Conservation (phyloP, 371 early-diverging fungal species). For the Massospora cicadina region DNA sequence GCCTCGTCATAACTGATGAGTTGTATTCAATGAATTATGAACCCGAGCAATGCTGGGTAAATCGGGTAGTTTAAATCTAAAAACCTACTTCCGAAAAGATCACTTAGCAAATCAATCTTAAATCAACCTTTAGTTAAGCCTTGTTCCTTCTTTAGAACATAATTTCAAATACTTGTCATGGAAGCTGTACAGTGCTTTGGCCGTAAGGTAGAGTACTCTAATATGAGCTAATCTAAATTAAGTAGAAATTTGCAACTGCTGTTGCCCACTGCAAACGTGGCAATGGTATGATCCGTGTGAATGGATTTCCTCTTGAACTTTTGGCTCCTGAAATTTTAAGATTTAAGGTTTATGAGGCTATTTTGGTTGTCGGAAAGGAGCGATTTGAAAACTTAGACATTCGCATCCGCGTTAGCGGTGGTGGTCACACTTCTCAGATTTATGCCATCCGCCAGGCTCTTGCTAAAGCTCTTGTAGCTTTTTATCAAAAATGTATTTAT, state of each 20-base stretch:
- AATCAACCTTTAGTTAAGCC: too few species aligned
- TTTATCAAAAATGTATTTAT: constrained; percentile 86
- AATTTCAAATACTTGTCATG: too few species aligned
- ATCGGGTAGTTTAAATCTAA: too few species aligned
- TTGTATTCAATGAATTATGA: too few species aligned
- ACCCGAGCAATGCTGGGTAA: too few species aligned
- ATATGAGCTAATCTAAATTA: background rate
- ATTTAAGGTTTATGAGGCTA: constrained; percentile 98
- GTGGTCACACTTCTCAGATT: constrained; percentile 96
- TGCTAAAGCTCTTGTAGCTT: constrained; percentile 98
- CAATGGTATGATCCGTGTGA: constrained; percentile 90
- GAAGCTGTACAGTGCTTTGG: constrained; percentile 18
- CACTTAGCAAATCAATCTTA: too few species aligned
- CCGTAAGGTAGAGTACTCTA: constrained; percentile 14
- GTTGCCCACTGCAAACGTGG: constrained; percentile 97
- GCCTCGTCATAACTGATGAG: too few species aligned
- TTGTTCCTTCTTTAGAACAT: too few species aligned
- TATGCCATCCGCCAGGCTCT: constrained; percentile 96
- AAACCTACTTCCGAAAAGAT: too few species aligned
- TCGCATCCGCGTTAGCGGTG: constrained; percentile 93
- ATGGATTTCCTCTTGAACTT: constrained; percentile 94
- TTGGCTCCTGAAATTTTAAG: constrained; percentile 91
- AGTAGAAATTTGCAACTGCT: constrained; percentile 98
- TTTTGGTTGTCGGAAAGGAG: constrained; percentile 91
- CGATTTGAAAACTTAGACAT: constrained; percentile 94